A percentile compares a stretch with the other conserved stretches of the same genome.
Conservation (phyloP, 306 rosid species). For the Trichosanthes truncata region DNA sequence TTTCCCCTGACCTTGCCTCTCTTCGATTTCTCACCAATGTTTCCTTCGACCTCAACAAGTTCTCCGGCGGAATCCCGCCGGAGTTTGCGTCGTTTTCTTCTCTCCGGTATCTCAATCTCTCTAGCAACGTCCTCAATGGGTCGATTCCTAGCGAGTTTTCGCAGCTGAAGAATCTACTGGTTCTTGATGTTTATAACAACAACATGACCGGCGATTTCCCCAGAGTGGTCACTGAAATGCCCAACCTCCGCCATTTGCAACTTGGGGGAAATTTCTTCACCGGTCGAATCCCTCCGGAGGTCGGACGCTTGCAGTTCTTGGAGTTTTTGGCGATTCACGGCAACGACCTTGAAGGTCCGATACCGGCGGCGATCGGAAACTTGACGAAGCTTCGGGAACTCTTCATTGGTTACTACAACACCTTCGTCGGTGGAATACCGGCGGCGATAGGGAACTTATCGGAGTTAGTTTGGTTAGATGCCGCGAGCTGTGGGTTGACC, state of each 20-base stretch:
- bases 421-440: conserved; percentile 56
- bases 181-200: conserved; percentile 77
- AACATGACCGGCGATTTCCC: conserved; percentile 72
- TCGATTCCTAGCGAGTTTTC: conserved; percentile 40
- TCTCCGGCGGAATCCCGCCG: conserved; percentile 56
- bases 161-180: conserved; percentile 34
- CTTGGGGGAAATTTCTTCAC: conserved; percentile 75
- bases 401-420: conserved; percentile 62
- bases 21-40: conserved; percentile 50
- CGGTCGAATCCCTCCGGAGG: conserved; percentile 69
- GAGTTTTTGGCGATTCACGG: conserved; percentile 81
- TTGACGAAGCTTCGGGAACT: conserved; percentile 53
- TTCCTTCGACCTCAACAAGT: conserved; percentile 39
- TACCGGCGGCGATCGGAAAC: conserved; percentile 70
- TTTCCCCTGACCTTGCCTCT: conserved; percentile 36
- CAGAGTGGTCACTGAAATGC: conserved; percentile 31
- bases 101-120: conserved; percentile 58
- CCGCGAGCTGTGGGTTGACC: conserved; percentile 54
- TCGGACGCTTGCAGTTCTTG: conserved; percentile 42
- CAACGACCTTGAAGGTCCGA: conserved; percentile 50
- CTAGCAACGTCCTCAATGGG: conserved; percentile 62
- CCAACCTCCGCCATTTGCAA: conserved; percentile 63
- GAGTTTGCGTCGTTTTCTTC: conserved; percentile 36
- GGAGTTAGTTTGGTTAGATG: conserved; percentile 57
- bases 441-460: conserved; percentile 63